These are phyloP conservation scores for Diaporthe humulicola DNA, from an alignment of 2,329 filamentous ascomycete genomes.

Conservation along the genomic window DNA sequence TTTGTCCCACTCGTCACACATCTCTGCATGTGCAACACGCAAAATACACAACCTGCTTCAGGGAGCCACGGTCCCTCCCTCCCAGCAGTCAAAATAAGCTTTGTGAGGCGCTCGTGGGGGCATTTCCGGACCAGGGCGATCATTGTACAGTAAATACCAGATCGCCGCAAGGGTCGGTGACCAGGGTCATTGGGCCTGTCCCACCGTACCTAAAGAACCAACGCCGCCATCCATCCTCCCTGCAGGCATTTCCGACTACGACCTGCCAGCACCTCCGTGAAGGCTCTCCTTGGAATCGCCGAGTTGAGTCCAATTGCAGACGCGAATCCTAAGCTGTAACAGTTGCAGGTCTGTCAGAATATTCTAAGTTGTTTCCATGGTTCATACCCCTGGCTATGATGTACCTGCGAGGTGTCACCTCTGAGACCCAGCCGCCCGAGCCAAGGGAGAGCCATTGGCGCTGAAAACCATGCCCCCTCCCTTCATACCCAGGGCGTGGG, in stretches of 20 bases:
- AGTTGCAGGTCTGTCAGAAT: background rate
- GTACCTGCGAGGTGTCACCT: background rate
- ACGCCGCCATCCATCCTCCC: background rate
- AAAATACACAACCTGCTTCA: background rate
- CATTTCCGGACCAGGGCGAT: background rate
- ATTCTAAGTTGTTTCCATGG: background rate
- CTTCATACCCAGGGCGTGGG: background rate
- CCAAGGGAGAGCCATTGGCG: slow-evolving; percentile 2
- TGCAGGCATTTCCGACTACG: background rate
- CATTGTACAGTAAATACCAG: background rate
- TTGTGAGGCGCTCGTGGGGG: slow-evolving; percentile 19
- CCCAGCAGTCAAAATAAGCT: slow-evolving; percentile 21
- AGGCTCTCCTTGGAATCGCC: background rate
- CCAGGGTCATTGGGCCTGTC: slow-evolving; percentile 1
- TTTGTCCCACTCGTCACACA: background rate
- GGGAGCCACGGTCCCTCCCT: background rate
- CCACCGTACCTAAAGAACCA: too few relatives aligned
- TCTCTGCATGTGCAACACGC: background rate
- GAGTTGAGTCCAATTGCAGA: background rate
- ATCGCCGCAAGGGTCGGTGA: slow-evolving; percentile 15
- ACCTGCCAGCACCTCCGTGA: too few relatives aligned
- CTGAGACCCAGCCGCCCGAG: slow-evolving; percentile 3
- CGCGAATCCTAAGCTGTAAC: background rate
- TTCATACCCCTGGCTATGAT: background rate
- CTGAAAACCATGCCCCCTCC: background rate